A percentile compares a stretch with the other conserved stretches of the same genome.
phyloP scores from a whole-genome alignment of 192 early-diverging fungal species.

The Linnemannia zychae region DNA sequence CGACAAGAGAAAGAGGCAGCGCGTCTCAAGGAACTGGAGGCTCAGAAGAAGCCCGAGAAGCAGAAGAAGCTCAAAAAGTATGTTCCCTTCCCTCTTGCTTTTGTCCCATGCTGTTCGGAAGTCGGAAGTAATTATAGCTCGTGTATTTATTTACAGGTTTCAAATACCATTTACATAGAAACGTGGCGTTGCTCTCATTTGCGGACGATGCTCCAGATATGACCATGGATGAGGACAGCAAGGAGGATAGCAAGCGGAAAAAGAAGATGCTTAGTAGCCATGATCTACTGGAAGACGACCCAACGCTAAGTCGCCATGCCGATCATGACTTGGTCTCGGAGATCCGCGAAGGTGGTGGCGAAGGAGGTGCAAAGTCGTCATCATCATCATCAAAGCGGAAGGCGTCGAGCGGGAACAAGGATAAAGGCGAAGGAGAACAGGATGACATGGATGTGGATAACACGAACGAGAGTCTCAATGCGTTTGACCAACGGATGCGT shows the following conservation, averaged over 20 bases:
- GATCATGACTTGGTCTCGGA: slow-evolving; percentile 10
- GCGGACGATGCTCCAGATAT: slow-evolving; percentile 78
- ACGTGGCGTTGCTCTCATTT: slow-evolving; percentile 89
- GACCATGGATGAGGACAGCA: slow-evolving; percentile 60
- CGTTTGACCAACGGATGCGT: slow-evolving; percentile 61
- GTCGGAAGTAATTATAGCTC: background rate
- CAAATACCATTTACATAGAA: slow-evolving; percentile 58
- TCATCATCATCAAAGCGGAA: slow-evolving; percentile 13
- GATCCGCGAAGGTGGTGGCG: background rate
- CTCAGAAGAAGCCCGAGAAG: slow-evolving; percentile 59
- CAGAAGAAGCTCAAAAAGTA: slow-evolving; percentile 77
- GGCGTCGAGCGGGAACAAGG: background rate
- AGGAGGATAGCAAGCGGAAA: slow-evolving; percentile 64
- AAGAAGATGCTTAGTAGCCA: slow-evolving; percentile 76
- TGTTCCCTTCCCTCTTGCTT: background rate
- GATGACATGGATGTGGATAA: slow-evolving; percentile 28
- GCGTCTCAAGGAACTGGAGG: slow-evolving; percentile 29
- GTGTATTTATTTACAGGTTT: background rate
- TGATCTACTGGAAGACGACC: slow-evolving; percentile 74
- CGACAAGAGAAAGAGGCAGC: slow-evolving; percentile 49
- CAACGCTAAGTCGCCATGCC: slow-evolving; percentile 42
- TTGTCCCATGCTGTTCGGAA: background rate
- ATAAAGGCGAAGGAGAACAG: background rate
- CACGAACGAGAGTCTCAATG: slow-evolving; percentile 41
- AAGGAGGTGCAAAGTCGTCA: slow-evolving; percentile 8